Conservation (phyloP, 129 eudicot species). For the Deinandra increscens region DNA sequence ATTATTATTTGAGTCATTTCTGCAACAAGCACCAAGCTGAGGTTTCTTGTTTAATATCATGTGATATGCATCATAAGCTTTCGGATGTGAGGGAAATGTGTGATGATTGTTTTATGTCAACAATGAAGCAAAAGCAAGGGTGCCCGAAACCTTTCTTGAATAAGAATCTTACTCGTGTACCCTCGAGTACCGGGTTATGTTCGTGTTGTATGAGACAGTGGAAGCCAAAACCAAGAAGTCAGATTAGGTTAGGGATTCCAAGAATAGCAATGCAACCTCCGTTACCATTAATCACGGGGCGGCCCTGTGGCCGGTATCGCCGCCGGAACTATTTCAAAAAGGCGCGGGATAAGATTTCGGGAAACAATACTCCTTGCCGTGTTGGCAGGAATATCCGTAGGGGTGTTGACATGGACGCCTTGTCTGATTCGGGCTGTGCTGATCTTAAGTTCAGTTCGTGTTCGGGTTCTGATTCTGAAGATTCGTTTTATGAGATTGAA, state of each 20-base stretch:
- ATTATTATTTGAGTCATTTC: conserved; percentile 42
- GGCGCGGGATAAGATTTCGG: conserved; percentile 46
- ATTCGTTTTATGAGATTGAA: conserved; percentile 49
- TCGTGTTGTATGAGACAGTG: conserved; percentile 64
- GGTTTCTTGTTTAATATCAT: conserved; percentile 53
- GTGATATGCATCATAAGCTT: conserved; percentile 66
- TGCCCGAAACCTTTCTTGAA: conserved; percentile 30
- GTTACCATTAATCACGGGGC: conserved; percentile 51
- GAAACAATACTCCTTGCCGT: conserved; percentile 27
- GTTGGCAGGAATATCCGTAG: conserved; percentile 3
- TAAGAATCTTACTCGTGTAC: conserved; percentile 35
- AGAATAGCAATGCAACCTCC: conserved; percentile 68
- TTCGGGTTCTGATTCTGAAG: conserved; percentile 57
- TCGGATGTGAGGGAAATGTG: conserved; percentile 62
- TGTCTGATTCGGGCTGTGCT: conserved; percentile 63
- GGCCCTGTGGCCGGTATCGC: conserved; percentile 53
- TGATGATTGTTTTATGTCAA: conserved; percentile 76
- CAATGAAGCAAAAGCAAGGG: conserved; percentile 46
- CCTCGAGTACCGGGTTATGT: conserved; percentile 48
- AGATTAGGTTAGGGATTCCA: conserved; percentile 45
- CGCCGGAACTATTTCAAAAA: conserved; percentile 57
- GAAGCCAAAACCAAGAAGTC: conserved; percentile 51
- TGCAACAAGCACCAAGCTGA: conserved; percentile 59
- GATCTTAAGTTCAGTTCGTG: conserved; percentile 56
- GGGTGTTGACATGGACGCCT: conserved; percentile 24